These are phyloP conservation scores for Phellopilus nigrolimitatus DNA, from an alignment of 1,284 basidiomycete species.

Conservation along the genomic window DNA sequence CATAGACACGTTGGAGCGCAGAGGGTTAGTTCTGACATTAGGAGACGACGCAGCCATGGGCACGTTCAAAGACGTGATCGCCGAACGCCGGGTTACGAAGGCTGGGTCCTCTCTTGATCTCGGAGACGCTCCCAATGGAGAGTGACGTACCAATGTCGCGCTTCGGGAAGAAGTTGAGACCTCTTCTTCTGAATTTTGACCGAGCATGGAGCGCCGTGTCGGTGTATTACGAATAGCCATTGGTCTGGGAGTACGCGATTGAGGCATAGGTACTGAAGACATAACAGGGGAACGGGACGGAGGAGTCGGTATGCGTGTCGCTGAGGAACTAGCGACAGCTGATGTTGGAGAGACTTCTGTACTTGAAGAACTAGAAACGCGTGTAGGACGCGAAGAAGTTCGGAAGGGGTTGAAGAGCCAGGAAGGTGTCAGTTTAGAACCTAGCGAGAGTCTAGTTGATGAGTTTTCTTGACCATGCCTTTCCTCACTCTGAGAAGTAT, in stretches of 20 bases:
- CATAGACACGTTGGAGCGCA: slow-evolving; percentile 49
- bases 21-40: slow-evolving; percentile 56
- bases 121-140: slow-evolving; percentile 15
- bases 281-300: slow-evolving; percentile 24
- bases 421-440: slow-evolving; percentile 60
- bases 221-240: slow-evolving; percentile 20
- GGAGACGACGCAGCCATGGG: slow-evolving; percentile 45
- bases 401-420: slow-evolving; percentile 77
- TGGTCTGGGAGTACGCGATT: slow-evolving; percentile 14
- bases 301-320: slow-evolving; percentile 24
- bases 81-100: slow-evolving; percentile 11
- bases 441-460: slow-evolving; percentile 28
- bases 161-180: slow-evolving; percentile 15
- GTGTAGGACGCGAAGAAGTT: slow-evolving; percentile 51
- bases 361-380: slow-evolving; percentile 45
- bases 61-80: slow-evolving; percentile 16
- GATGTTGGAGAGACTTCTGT: slow-evolving; percentile 29
- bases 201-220: slow-evolving; percentile 14
- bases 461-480: background rate
- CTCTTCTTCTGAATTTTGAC: slow-evolving; percentile 18
- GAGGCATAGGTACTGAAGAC: slow-evolving; percentile 28
- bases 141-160: slow-evolving; percentile 14
- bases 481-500: slow-evolving; percentile 3
- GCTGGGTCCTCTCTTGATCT: slow-evolving; percentile 18
- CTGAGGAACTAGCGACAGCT: slow-evolving; percentile 20